Base-by-base conservation (phyloP, 257 asterid genomes). In the Plectranthus barbatus region DNA sequence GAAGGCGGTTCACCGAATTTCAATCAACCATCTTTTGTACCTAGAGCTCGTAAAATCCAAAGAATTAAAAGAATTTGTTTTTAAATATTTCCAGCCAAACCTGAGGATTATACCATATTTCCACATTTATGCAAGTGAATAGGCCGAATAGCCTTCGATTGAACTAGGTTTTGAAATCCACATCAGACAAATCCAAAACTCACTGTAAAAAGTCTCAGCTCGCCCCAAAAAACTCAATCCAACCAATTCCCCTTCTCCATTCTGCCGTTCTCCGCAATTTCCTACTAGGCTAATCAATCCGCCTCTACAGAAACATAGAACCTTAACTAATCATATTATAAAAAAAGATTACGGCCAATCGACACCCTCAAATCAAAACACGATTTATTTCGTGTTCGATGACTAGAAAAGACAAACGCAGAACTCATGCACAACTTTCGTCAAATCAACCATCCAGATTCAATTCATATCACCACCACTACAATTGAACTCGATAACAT, bases 401-500 rank as follows among this genome's bases (percentile, higher is more conserved):
- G 66, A 57, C 61, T 56, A 42, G 26, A 56, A 62, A 50, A 62
- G 4, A 72, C 9, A 57, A 54, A 20, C 66, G 69, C 15, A 18
- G 57, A 64, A 54, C 69, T 67, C 68, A 37, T 7, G 11, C 29
- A 40, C 15, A 6, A 3, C 4, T 15, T 69, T 29, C 76, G 52
- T 54, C 40, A 56, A 69, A 54, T n/a, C 31, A 6, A 19, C 50
- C 44, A 68, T 13, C 78, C 12, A 60, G 58, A 47, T 18, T 19
- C 45, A 63, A 8, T 61, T 62, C 53, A 51, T 18, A 53, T 13
- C 53, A 68, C 47, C 49, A 64, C 47, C 33, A 33, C 11, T 39
- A 49, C 4, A 60, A 42, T 67, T 39, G 48, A 67, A 62, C 50
- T 53, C 8, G 61, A 49, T 17, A 42, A 60, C 59, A 78, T 57